Base-by-base conservation (phyloP, 2,329 filamentous ascomycete genomes). In the Domatiomyces globalis region DNA sequence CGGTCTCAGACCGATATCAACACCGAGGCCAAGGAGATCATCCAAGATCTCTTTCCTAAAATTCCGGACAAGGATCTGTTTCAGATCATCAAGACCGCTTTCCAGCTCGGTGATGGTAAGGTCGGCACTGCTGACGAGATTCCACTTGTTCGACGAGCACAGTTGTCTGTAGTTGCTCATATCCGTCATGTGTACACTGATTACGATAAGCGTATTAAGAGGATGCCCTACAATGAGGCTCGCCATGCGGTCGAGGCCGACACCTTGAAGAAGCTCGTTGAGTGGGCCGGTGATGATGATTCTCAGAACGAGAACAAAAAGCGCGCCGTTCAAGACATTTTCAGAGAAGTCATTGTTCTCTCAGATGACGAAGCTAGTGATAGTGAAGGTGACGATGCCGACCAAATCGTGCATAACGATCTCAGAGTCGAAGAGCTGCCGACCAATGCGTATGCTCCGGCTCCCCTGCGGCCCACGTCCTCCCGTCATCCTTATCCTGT, bases 331-430 rank as follows among this genome's bases (percentile, higher is more conserved):
- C 78, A 81, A 61, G 78, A 81, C 58, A 75, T 79, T 27, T 77
- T 82, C 49, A 74, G 77, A 48, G 79, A 83, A 63, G 75, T 80
- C 52, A 80, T 83, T 58, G 74, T 81, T 49, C 75, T 82, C 51
- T 78, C 79, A 49, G 77, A 80, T 60, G 77, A 80, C 58, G 76
- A 80, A 49, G 75, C 78, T 44, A 68, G 68, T 49, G 68, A 71
- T 44, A 63, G 63, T 22, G 69, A 70, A 50, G 64, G 70, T 48
- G 68, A 66, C 48, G 57, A 61, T 29, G 55, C 58, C 7, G 50
- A 58, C 25, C 56, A 54, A 46, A 48, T 60, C 45, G 54, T 48
- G 48, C 62, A 65, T 42, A 65, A 65, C 45, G 65, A 69, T 54
- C 61, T 62, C 18, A 72, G 66, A 50, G 64, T 73, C 52, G 69